phyloP scores from a whole-genome alignment of 1,284 basidiomycete species.

The Flammula alnicola region DNA sequence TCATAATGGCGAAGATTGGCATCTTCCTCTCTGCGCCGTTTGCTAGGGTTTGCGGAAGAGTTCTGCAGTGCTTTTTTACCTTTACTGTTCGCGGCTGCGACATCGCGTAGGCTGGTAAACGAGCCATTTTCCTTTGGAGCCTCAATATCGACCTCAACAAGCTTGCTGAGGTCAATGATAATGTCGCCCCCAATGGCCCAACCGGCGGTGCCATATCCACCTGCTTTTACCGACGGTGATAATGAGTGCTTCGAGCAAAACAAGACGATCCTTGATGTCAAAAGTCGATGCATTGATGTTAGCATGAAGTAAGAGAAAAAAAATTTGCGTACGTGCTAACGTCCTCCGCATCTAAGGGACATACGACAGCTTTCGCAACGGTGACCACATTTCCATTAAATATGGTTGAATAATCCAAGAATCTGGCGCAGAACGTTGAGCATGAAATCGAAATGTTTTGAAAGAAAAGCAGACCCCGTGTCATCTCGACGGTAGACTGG shows the following conservation, averaged over 20 bases:
- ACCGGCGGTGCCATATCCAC: slow-evolving; percentile 88
- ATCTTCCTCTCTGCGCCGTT: slow-evolving; percentile 62
- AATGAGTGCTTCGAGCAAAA: slow-evolving; percentile 74
- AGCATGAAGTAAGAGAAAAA: slow-evolving; percentile 12
- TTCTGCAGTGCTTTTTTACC: slow-evolving; percentile 46
- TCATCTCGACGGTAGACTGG: slow-evolving; percentile 49
- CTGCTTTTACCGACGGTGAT: slow-evolving; percentile 85
- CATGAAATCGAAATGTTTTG: slow-evolving; percentile 1
- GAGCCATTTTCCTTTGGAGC: slow-evolving; percentile 54
- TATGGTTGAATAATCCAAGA: slow-evolving; percentile 62
- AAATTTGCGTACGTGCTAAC: slow-evolving; percentile 63
- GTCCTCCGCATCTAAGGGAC: slow-evolving; percentile 74
- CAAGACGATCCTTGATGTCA: slow-evolving; percentile 68
- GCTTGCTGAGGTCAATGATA: slow-evolving; percentile 75
- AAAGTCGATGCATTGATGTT: too few relatives aligned
- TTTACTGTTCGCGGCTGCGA: slow-evolving; percentile 53
- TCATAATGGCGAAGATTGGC: slow-evolving; percentile 55
- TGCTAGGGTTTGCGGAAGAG: slow-evolving; percentile 38
- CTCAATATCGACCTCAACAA: slow-evolving; percentile 72
- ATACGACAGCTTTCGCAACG: slow-evolving; percentile 61
- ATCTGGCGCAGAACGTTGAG: slow-evolving; percentile 45
- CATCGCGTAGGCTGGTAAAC: slow-evolving; percentile 62
- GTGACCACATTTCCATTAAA: slow-evolving; percentile 81
- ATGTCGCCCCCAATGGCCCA: slow-evolving; percentile 87
- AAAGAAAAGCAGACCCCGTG: slow-evolving; percentile 38